phyloP scores from a whole-genome alignment of 2,329 filamentous ascomycete species.

The Geoglossum cookeanum region DNA sequence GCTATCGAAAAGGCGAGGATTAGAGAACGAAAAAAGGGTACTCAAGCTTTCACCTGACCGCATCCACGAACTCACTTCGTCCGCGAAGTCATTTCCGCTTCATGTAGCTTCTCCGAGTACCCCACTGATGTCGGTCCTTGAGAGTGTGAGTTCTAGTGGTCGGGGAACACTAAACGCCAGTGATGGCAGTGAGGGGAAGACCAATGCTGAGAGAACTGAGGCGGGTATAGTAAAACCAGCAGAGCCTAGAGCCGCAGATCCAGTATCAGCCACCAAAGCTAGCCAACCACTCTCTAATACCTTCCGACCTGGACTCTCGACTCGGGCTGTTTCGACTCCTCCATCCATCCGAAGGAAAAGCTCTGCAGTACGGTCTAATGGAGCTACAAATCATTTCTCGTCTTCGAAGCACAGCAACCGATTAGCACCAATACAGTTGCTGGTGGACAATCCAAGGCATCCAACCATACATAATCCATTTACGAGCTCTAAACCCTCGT shows the following conservation, averaged over 20 bases:
- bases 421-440: constrained; percentile 14
- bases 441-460: constrained; percentile 17
- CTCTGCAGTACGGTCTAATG: constrained; percentile 8
- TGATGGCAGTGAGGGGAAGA: background rate
- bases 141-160: background rate
- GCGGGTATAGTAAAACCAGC: background rate
- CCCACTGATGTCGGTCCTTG: background rate
- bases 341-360: constrained; percentile 16
- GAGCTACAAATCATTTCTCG: constrained; percentile 16
- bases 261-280: constrained; percentile 9
- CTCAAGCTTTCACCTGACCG: constrained; percentile 34
- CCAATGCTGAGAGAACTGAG: background rate
- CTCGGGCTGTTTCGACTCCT: constrained; percentile 22
- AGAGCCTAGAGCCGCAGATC: background rate
- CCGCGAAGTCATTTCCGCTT: constrained; percentile 33
- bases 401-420: constrained; percentile 18
- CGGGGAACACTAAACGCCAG: background rate
- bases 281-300: background rate
- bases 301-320: constrained; percentile 16
- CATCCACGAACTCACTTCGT: constrained; percentile 34
- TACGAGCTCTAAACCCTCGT: constrained; percentile 1
- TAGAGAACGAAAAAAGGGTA: constrained; percentile 11
- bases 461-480: background rate
- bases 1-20: background rate
- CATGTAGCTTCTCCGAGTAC: constrained; percentile 18